A percentile compares a stretch with the other conserved stretches of the same genome.
Conservation (phyloP, 2,329 filamentous ascomycete species). For the Fusarium metavorans region DNA sequence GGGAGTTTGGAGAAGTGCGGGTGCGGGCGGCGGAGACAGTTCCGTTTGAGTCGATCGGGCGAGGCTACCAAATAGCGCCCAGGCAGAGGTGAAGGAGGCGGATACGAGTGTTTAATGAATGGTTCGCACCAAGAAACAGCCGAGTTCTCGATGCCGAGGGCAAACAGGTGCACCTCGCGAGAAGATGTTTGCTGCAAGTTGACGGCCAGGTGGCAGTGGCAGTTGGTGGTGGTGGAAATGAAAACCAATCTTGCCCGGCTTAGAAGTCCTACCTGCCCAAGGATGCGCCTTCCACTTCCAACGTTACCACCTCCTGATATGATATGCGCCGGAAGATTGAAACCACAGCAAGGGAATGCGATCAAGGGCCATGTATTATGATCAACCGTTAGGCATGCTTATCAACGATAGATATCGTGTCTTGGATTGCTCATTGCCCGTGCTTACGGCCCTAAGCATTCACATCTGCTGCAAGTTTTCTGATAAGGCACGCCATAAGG, state of each 20-base stretch:
- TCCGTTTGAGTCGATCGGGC: conserved; percentile 9
- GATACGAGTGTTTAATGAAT: background rate
- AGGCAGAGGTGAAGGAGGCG: background rate
- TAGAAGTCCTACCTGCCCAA: conserved; percentile 1
- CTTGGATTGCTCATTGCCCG: background rate
- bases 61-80: background rate
- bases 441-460: background rate
- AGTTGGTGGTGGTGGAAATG: conserved; percentile 4
- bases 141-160: background rate
- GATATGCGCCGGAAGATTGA: background rate
- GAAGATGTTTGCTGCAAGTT: background rate
- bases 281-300: background rate
- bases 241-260: background rate
- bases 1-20: conserved; percentile 34
- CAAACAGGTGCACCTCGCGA: background rate
- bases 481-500: background rate
- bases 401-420: background rate
- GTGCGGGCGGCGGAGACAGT: conserved; percentile 16
- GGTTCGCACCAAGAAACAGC: background rate
- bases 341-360: background rate
- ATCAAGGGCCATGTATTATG: background rate
- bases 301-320: background rate
- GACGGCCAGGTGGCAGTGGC: background rate
- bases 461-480: background rate
- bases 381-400: background rate